Percentiles rank a stretch among this genome's conserved stretches.
These are phyloP conservation scores for Pisolithus orientalis DNA, from an alignment of 768 basidiomycete genomes.

Conservation along the genomic window DNA sequence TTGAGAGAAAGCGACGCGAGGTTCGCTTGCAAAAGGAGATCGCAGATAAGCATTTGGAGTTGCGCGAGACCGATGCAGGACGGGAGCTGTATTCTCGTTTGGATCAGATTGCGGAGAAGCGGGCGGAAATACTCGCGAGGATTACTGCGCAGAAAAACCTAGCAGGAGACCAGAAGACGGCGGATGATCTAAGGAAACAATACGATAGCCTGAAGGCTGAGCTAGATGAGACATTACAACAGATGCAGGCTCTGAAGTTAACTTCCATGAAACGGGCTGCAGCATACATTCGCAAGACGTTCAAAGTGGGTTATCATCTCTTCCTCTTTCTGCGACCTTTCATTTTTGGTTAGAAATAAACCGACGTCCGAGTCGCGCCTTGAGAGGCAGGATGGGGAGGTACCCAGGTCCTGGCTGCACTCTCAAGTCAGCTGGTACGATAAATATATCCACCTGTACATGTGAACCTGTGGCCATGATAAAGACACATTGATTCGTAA, in stretches of 20 bases:
- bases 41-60: neutral
- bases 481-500: too few relatives aligned
- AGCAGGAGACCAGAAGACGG: neutral
- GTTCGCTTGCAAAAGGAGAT: neutral
- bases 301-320: neutral
- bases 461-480: too few relatives aligned
- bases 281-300: neutral
- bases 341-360: too few relatives aligned
- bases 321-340: neutral
- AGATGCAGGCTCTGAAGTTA: conserved; percentile 3
- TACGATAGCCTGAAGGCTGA: conserved; percentile 3
- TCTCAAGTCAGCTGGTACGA: too few relatives aligned
- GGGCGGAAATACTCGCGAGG: conserved; percentile 3
- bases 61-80: neutral
- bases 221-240: conserved; percentile 3
- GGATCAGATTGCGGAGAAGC: neutral
- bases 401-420: too few relatives aligned
- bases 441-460: too few relatives aligned
- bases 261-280: neutral
- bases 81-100: neutral
- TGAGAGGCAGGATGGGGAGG: too few relatives aligned
- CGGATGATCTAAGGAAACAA: conserved; percentile 3
- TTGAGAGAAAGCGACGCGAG: neutral
- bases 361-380: too few relatives aligned
- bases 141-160: conserved; percentile 3